Evolutionary conservation across 768 basidiomycete species (phyloP).

Genomic region (Leucogyrophana mollusca): DNA sequence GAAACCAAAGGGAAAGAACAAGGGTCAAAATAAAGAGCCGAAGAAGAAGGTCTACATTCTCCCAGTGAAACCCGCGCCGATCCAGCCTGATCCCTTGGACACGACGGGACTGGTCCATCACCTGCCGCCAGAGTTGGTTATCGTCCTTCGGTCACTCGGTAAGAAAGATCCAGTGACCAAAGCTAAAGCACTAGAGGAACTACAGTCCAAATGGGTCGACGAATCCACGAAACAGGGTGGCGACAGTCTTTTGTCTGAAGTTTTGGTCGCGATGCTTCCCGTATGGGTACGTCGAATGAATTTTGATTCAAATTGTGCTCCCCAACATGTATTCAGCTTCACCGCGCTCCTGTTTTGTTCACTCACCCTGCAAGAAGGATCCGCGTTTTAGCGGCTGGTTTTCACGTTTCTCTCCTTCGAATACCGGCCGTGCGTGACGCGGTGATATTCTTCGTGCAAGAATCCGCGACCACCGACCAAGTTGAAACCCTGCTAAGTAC

Average conservation of each 20-base stretch:
- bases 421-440: constrained; percentile 48
- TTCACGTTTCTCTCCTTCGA: constrained; percentile 67
- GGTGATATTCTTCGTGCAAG: constrained; percentile 48
- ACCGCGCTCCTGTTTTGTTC: constrained; percentile 82
- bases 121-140: constrained; percentile 78
- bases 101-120: constrained; percentile 71
- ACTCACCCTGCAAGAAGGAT: constrained; percentile 80
- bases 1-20: constrained; percentile 48
- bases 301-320: not conserved
- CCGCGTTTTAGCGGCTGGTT: constrained; percentile 53
- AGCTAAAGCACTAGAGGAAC: constrained; percentile 80
- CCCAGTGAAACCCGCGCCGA: constrained; percentile 74
- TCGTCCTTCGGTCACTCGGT: constrained; percentile 74
- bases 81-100: constrained; percentile 84
- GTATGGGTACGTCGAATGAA: constrained; percentile 78
- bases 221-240: constrained; percentile 43
- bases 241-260: constrained; percentile 31
- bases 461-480: constrained; percentile 47
- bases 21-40: constrained; percentile 62
- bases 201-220: constrained; percentile 67
- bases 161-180: constrained; percentile 93
- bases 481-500: constrained; percentile 62
- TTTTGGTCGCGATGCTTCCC: constrained; percentile 65
- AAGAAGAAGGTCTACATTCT: constrained; percentile 85
- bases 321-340: constrained; percentile 49